Conservation (phyloP, 257 asterid genomes). For the Ligustrum vulgare region DNA sequence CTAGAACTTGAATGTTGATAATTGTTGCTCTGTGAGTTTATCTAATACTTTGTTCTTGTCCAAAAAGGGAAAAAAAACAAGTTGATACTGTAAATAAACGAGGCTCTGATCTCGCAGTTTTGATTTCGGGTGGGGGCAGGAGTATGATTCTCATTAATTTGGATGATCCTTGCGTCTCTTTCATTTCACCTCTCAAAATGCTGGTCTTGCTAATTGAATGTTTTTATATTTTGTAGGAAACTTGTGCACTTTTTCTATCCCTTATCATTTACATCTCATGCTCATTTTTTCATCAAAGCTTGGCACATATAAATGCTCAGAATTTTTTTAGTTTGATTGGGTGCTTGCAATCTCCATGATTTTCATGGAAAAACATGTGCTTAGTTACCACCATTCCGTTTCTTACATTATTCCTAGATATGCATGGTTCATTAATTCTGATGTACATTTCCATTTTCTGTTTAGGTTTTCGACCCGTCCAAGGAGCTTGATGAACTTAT, state of each 20-base stretch:
- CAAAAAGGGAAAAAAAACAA: too few relatives aligned
- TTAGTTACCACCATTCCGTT: too few relatives aligned
- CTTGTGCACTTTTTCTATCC: background rate
- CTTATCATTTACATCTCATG: too few relatives aligned
- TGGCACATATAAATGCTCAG: background rate
- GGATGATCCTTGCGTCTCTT: background rate
- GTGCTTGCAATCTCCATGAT: background rate
- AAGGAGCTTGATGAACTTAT: slow-evolving; percentile 67
- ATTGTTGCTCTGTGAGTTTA: too few relatives aligned
- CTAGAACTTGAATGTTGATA: too few relatives aligned
- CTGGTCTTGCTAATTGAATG: background rate
- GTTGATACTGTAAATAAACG: too few relatives aligned
- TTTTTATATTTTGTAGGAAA: too few relatives aligned
- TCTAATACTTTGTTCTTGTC: too few relatives aligned
- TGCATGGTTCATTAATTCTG: background rate
- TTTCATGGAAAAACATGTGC: too few relatives aligned
- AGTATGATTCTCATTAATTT: too few relatives aligned
- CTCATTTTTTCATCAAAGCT: background rate
- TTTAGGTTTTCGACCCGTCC: slow-evolving; percentile 63
- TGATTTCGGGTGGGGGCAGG: too few relatives aligned
- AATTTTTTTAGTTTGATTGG: background rate
- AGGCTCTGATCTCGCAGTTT: background rate
- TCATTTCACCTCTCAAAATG: background rate
- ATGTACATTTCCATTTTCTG: background rate
- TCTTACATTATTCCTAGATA: background rate